Percentiles rank a stretch among this genome's conserved stretches.
Conservation (phyloP, 768 basidiomycete genomes). For the Collybia sordida region DNA sequence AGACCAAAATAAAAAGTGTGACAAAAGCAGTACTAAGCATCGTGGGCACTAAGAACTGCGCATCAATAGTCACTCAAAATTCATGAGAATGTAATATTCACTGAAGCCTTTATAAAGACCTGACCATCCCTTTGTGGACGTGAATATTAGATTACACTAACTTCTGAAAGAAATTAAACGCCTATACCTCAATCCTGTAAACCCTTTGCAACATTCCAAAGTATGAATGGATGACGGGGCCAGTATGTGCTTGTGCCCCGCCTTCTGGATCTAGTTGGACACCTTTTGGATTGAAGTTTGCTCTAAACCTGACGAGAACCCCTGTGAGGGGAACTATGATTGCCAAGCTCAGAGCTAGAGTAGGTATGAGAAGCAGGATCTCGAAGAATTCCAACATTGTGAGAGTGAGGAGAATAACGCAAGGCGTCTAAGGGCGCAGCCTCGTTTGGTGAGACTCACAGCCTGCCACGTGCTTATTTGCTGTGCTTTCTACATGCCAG, state of each 20-base stretch:
- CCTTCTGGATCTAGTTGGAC: constrained; percentile 79
- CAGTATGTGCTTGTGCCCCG: constrained; percentile 71
- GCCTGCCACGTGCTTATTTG: constrained; percentile 4
- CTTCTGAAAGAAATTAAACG: background rate
- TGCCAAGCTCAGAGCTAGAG: constrained; percentile 52
- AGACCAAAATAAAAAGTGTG: constrained; percentile 54
- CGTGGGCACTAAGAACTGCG: constrained; percentile 38
- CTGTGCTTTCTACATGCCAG: background rate
- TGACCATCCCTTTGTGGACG: constrained; percentile 47
- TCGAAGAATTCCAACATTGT: constrained; percentile 34
- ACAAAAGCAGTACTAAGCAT: constrained; percentile 51
- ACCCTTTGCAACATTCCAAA: constrained; percentile 74
- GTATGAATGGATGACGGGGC: constrained; percentile 75
- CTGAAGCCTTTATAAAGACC: constrained; percentile 84
- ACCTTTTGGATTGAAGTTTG: constrained; percentile 85
- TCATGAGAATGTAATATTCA: constrained; percentile 19
- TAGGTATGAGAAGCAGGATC: constrained; percentile 38
- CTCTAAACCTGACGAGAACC: constrained; percentile 72
- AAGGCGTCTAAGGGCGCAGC: background rate
- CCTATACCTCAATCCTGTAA: constrained; percentile 65
- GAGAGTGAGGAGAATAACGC: constrained; percentile 13
- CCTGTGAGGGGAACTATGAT: constrained; percentile 65
- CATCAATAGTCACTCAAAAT: constrained; percentile 1
- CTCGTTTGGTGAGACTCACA: background rate
- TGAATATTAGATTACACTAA: background rate